phyloP scores from a whole-genome alignment of 2,329 filamentous ascomycete species.

The Verticillium dahliae region DNA sequence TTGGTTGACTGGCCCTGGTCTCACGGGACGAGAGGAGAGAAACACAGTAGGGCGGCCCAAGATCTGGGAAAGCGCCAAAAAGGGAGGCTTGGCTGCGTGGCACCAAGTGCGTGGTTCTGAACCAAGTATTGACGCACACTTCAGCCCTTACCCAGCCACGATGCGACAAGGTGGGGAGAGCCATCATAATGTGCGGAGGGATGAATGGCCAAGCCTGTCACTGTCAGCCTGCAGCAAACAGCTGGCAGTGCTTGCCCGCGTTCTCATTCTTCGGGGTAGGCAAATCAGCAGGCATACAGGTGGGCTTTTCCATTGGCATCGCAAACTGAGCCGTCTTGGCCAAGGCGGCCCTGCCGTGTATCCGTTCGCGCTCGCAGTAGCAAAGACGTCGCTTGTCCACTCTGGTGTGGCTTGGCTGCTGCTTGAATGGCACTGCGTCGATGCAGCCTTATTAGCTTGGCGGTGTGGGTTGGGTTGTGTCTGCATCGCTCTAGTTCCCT shows the following conservation, averaged over 20 bases:
- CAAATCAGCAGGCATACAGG: not conserved
- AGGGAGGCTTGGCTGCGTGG: not conserved
- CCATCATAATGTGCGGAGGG: not conserved
- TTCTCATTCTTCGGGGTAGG: not conserved
- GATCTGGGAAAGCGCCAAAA: not conserved
- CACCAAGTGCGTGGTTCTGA: not conserved
- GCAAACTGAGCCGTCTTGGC: not conserved
- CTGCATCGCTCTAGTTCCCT: too few species aligned
- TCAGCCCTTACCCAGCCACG: constrained; percentile 10
- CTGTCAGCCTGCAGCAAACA: not conserved
- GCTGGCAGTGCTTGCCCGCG: not conserved
- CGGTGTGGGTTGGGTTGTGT: not conserved
- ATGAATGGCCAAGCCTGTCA: not conserved
- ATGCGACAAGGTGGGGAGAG: not conserved
- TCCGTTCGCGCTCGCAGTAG: not conserved
- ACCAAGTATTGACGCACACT: constrained; percentile 3
- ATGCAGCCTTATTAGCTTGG: not conserved
- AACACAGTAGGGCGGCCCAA: not conserved
- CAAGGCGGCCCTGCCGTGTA: not conserved
- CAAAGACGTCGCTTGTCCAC: not conserved
- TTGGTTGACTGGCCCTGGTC: not conserved
- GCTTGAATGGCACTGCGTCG: not conserved
- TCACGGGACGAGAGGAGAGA: not conserved
- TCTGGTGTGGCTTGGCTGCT: not conserved
- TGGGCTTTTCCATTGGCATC: not conserved